Conservation (phyloP, 1,139 yeast species). For the Hyphopichia khmerensis region DNA sequence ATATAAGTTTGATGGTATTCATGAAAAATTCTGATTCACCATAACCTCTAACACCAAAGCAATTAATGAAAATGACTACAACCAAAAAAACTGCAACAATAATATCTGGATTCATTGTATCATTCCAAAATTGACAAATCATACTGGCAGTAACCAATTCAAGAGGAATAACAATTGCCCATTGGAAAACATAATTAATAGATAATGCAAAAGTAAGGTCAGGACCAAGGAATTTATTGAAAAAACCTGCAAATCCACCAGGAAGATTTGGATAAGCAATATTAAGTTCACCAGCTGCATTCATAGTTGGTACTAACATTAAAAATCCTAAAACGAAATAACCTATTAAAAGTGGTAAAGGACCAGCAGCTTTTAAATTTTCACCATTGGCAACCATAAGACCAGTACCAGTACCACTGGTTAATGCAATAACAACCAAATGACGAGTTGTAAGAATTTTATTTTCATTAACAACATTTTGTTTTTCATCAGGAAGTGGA, state of each 20-base stretch:
- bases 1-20: conserved; percentile 18
- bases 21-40: conserved; percentile 33
- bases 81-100: conserved; percentile 28
- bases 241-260: conserved; percentile 37
- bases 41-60: conserved; percentile 28
- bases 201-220: conserved; percentile 37
- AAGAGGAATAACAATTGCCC: conserved; percentile 34
- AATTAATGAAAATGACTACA: conserved; percentile 22
- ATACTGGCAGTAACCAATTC: conserved; percentile 38
- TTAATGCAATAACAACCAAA: conserved; percentile 32
- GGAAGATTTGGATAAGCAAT: conserved; percentile 34
- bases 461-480: conserved; percentile 1
- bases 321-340: conserved; percentile 32
- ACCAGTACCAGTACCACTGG: conserved; percentile 39
- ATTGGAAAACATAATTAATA: conserved; percentile 37
- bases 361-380: conserved; percentile 34
- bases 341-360: conserved; percentile 32
- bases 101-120: conserved; percentile 23
- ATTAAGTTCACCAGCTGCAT: conserved; percentile 34
- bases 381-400: conserved; percentile 36
- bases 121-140: conserved; percentile 35
- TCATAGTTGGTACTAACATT: conserved; percentile 38
- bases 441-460: conserved; percentile 16
- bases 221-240: conserved; percentile 33
- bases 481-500: conserved; percentile 3